phyloP scores from a whole-genome alignment of 2,329 filamentous ascomycete species.

The Mollisiaceae sp. region DNA sequence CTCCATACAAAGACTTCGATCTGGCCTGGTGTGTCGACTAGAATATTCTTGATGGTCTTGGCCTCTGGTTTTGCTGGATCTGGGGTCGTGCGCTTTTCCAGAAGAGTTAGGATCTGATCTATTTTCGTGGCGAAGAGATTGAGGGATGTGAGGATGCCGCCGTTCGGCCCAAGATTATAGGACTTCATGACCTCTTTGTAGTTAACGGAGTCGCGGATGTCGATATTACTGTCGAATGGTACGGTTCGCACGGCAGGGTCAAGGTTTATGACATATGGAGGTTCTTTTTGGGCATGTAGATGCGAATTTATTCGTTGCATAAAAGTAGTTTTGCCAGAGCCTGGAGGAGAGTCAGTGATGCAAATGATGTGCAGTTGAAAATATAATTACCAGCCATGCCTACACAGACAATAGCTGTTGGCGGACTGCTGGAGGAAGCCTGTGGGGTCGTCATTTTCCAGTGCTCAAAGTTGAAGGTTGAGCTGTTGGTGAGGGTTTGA shows the following conservation, averaged over 20 bases:
- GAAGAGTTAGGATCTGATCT: constrained; percentile 85
- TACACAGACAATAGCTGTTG: constrained; percentile 87
- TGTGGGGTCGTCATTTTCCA: constrained; percentile 48
- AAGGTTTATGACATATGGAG: constrained; percentile 95
- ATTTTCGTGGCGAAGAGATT: constrained; percentile 99
- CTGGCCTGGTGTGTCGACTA: constrained; percentile 95
- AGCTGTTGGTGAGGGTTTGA: background rate
- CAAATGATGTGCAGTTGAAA: no score
- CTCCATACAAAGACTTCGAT: constrained; percentile 99
- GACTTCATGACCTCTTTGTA: constrained; percentile 99
- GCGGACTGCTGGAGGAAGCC: constrained; percentile 47
- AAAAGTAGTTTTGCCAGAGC: constrained; percentile 99
- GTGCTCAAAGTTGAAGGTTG: background rate
- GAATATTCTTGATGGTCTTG: constrained; percentile 77
- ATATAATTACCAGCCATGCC: constrained; percentile 81
- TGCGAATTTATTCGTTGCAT: constrained; percentile 98
- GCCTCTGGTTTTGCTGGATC: constrained; percentile 62
- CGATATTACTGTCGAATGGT: constrained; percentile 96
- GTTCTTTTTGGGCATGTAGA: constrained; percentile 78
- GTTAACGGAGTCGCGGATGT: constrained; percentile 98
- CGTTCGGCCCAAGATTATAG: constrained; percentile 96
- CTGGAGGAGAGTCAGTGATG: constrained; percentile 47
- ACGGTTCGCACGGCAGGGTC: constrained; percentile 93
- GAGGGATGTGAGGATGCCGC: constrained; percentile 91
- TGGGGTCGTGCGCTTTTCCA: constrained; percentile 84